Conservation (phyloP, 768 basidiomycete species). For the Lentinus brumalis region DNA sequence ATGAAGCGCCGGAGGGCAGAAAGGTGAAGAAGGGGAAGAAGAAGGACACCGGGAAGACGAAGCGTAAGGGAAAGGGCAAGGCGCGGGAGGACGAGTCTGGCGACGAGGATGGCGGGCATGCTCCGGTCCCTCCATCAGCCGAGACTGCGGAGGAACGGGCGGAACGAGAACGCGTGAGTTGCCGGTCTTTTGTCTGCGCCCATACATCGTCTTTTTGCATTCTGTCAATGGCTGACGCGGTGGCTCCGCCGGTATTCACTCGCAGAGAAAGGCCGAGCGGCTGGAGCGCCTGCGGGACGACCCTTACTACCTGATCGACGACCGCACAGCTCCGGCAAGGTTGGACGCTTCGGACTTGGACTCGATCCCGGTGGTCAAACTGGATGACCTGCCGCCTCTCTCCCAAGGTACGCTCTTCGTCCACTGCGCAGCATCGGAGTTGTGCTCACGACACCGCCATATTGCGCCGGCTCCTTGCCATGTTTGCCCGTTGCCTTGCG, state of each 20-base stretch:
- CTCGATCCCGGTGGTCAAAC: conserved; percentile 84
- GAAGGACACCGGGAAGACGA: conserved; percentile 30
- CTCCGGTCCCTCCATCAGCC: conserved; percentile 39
- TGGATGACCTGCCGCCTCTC: conserved; percentile 69
- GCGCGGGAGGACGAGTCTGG: conserved; percentile 40
- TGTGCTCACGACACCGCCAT: background rate
- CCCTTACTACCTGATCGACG: conserved; percentile 87
- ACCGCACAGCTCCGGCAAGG: conserved; percentile 39
- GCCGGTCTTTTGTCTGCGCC: conserved; percentile 22
- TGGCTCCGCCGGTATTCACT: background rate
- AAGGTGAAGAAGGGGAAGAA: conserved; percentile 43
- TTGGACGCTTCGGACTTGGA: conserved; percentile 66
- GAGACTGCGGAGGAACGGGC: conserved; percentile 62
- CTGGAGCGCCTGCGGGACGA: conserved; percentile 79
- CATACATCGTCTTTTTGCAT: background rate
- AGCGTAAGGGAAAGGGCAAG: conserved; percentile 49
- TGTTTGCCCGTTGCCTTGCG: background rate
- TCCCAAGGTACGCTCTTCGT: conserved; percentile 31
- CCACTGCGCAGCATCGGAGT: background rate
- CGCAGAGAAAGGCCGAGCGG: conserved; percentile 74
- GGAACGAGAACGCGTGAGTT: conserved; percentile 61
- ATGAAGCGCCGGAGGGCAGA: conserved; percentile 42
- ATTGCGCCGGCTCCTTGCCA: background rate
- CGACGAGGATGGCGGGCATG: conserved; percentile 28
- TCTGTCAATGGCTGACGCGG: background rate